These are phyloP conservation scores for Trichosporon coremiiforme DNA, from an alignment of 1,284 basidiomycete genomes.

Conservation along the genomic window DNA sequence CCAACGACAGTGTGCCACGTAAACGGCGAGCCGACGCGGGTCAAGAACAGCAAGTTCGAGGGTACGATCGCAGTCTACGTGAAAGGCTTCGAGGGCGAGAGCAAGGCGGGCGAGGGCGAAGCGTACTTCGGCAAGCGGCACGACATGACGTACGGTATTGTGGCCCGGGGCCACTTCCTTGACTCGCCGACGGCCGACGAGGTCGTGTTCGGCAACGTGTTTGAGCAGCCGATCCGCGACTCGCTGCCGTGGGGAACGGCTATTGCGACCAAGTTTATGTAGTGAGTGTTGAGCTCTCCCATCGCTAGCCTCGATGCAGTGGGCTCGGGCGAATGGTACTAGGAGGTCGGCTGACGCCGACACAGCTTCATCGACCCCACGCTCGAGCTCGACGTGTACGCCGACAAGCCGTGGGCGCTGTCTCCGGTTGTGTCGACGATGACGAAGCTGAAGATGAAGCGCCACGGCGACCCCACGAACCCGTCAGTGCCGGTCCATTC, in stretches of 20 bases:
- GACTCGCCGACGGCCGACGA: constrained; percentile 70
- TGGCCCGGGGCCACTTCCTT: constrained; percentile 76
- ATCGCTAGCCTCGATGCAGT: too few species aligned
- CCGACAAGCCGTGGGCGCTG: constrained; percentile 82
- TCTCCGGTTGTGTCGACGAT: constrained; percentile 84
- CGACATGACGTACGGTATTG: constrained; percentile 81
- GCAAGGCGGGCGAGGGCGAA: constrained; percentile 60
- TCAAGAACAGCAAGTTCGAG: constrained; percentile 68
- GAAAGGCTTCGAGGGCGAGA: constrained; percentile 67
- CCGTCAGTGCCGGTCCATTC: too few species aligned
- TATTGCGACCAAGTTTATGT: constrained; percentile 78
- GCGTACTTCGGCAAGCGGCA: constrained; percentile 61
- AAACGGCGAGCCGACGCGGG: constrained; percentile 63
- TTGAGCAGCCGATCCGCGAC: constrained; percentile 60
- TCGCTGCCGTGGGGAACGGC: constrained; percentile 82
- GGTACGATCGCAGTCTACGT: constrained; percentile 73
- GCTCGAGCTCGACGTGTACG: constrained; percentile 74
- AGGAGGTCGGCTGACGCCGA: too few species aligned
- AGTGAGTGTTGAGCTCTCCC: constrained; percentile 62
- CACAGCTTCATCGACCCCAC: constrained; percentile 83
- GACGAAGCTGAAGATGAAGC: constrained; percentile 69
- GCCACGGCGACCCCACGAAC: too few species aligned
- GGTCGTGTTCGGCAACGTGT: constrained; percentile 79
- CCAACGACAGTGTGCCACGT: constrained; percentile 64
- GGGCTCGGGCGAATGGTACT: too few species aligned